These are phyloP conservation scores for Pseudonitzschia delicatissima DNA, from an alignment of 108 stramenopile species.

Conservation along the genomic window DNA sequence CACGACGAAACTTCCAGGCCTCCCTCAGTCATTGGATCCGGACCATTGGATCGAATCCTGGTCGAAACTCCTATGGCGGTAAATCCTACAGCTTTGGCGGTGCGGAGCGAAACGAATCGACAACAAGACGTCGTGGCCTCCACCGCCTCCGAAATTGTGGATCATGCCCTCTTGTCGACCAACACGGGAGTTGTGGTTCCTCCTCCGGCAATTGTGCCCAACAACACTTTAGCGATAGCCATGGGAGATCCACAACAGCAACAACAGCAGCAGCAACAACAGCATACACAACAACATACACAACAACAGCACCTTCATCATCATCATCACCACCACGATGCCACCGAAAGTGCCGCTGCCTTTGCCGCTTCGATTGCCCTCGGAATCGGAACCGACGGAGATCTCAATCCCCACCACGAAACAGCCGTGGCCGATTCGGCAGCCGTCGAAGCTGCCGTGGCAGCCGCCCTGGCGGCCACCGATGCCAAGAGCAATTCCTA, in stretches of 20 bases:
- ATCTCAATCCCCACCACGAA: constrained; percentile 35
- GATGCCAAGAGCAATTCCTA: constrained; percentile 9
- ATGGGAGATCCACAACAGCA: neutral
- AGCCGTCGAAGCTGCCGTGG: constrained; percentile 59
- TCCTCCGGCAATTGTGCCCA: neutral
- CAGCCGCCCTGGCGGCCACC: constrained; percentile 47
- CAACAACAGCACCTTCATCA: constrained; percentile 6
- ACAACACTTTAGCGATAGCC: neutral
- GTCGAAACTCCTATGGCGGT: neutral
- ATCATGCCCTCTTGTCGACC: constrained; percentile 19
- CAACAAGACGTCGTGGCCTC: neutral
- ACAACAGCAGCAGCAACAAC: neutral
- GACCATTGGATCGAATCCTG: neutral
- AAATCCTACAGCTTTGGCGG: neutral
- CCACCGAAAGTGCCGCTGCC: constrained; percentile 7
- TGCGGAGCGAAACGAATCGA: neutral
- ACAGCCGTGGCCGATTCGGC: constrained; percentile 45
- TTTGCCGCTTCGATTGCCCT: constrained; percentile 2
- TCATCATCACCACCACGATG: neutral
- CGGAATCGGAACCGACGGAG: neutral
- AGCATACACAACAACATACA: too few species aligned
- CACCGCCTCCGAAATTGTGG: constrained; percentile 28
- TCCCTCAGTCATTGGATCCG: too few species aligned
- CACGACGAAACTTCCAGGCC: neutral
- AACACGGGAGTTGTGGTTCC: neutral